Evolutionary conservation across 148 eudicot genomes (phyloP).

Genomic region (Beta vulgaris): DNA sequence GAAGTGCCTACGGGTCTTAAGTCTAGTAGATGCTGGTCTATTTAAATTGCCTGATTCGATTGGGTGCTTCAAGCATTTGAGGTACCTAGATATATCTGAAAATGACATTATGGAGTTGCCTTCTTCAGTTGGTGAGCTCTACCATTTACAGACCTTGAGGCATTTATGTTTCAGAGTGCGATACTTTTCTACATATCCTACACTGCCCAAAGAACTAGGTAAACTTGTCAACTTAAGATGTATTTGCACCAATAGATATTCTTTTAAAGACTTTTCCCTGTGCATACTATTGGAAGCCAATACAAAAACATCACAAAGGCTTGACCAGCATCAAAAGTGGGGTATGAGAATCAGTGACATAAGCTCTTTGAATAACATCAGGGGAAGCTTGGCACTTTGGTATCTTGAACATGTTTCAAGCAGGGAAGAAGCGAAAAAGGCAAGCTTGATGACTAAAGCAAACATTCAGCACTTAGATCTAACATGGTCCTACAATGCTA

Average conservation of each 20-base stretch:
- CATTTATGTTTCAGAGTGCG: no score
- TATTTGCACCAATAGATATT: not conserved
- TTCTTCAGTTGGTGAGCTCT: not conserved
- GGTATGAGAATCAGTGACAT: constrained; percentile 13
- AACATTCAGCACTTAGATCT: constrained; percentile 9
- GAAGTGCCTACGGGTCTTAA: constrained; percentile 4
- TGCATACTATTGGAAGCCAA: not conserved
- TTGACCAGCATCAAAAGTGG: constrained; percentile 6
- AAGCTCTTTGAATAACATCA: not conserved
- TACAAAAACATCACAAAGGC: not conserved
- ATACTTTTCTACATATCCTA: not conserved
- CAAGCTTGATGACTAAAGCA: not conserved
- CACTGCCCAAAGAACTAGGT: not conserved
- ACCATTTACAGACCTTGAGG: constrained; percentile 19
- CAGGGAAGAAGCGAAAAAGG: constrained; percentile 12
- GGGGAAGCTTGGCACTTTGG: constrained; percentile 14
- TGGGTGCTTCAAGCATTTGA: constrained; percentile 8
- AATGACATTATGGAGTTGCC: not conserved
- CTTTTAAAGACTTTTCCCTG: not conserved
- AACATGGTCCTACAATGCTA: constrained; percentile 9
- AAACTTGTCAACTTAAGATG: constrained; percentile 11
- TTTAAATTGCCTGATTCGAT: constrained; percentile 5
- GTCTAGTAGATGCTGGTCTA: constrained; percentile 1
- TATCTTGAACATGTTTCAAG: constrained; percentile 7
- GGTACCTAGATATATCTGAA: constrained; percentile 16